Conservation (phyloP, 306 rosid genomes). For the Gynostemma pentaphyllum region DNA sequence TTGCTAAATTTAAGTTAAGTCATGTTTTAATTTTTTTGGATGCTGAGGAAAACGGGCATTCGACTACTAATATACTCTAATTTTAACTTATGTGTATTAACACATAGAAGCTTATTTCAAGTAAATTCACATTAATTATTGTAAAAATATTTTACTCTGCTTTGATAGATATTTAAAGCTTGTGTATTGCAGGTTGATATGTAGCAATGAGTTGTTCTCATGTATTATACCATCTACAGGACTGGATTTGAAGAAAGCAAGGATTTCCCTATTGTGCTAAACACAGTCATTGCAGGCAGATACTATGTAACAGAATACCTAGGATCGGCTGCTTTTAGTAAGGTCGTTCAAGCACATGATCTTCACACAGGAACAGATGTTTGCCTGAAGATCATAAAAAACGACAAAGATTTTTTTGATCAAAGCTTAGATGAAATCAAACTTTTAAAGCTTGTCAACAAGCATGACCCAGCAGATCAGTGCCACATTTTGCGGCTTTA, state of each 20-base stretch:
- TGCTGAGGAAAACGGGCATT: neutral
- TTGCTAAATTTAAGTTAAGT: constrained; percentile 14
- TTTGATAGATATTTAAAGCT: constrained; percentile 17
- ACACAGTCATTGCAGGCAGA: constrained; percentile 74
- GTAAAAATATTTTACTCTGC: constrained; percentile 9
- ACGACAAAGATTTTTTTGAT: constrained; percentile 92
- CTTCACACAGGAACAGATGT: constrained; percentile 73
- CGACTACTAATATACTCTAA: neutral
- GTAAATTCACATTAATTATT: neutral
- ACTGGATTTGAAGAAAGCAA: constrained; percentile 97
- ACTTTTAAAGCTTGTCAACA: constrained; percentile 89
- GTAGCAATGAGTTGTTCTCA: constrained; percentile 20
- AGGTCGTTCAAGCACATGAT: constrained; percentile 93
- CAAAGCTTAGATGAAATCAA: constrained; percentile 97
- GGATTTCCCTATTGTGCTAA: constrained; percentile 81
- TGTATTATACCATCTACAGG: constrained; percentile 45
- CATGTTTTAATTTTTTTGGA: neutral
- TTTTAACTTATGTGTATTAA: too few relatives aligned
- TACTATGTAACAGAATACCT: constrained; percentile 78
- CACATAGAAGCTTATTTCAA: constrained; percentile 1
- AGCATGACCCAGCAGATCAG: constrained; percentile 73
- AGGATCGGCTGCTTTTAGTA: constrained; percentile 97
- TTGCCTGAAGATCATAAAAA: constrained; percentile 96
- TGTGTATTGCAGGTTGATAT: constrained; percentile 14
- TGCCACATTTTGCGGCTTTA: constrained; percentile 79